These are phyloP conservation scores for Starmerella powellii DNA, from an alignment of 805 yeast species.

Conservation along the genomic window DNA sequence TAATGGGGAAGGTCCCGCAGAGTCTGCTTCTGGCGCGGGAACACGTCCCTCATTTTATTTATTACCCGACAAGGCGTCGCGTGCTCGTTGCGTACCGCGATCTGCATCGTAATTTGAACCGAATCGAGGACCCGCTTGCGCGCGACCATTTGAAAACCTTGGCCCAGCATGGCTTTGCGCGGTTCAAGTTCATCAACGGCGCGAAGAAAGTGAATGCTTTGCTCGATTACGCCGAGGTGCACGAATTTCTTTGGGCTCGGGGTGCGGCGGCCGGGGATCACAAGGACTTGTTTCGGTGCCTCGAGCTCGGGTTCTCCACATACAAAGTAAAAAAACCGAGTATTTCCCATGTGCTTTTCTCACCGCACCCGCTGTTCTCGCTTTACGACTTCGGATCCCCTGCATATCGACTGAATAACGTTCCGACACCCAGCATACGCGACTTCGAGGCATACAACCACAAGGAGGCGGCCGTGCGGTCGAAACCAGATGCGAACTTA, in stretches of 20 bases:
- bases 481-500: neutral
- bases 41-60: constrained; percentile 12
- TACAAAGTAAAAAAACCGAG: constrained; percentile 10
- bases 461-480: neutral
- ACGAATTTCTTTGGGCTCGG: constrained; percentile 9
- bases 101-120: constrained; percentile 10
- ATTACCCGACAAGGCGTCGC: constrained; percentile 2
- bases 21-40: constrained; percentile 10
- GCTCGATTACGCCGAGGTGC: constrained; percentile 4
- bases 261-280: neutral
- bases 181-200: constrained; percentile 10
- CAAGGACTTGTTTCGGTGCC: constrained; percentile 1
- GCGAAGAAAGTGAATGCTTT: constrained; percentile 3
- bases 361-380: constrained; percentile 1
- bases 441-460: constrained; percentile 7
- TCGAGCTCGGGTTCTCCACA: constrained; percentile 4
- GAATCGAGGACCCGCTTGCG: constrained; percentile 4
- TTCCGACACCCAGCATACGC: constrained; percentile 2
- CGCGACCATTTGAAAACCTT: constrained; percentile 1
- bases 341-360: neutral
- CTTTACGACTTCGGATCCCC: too few species aligned
- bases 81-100: constrained; percentile 9
- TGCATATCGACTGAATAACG: constrained; percentile 7
- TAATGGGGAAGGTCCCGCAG: constrained; percentile 7
- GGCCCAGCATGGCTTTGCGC: constrained; percentile 13